These are phyloP conservation scores for Eimeria praecox DNA, from an alignment of 169 alveolate genomes.

Conservation along the genomic window DNA sequence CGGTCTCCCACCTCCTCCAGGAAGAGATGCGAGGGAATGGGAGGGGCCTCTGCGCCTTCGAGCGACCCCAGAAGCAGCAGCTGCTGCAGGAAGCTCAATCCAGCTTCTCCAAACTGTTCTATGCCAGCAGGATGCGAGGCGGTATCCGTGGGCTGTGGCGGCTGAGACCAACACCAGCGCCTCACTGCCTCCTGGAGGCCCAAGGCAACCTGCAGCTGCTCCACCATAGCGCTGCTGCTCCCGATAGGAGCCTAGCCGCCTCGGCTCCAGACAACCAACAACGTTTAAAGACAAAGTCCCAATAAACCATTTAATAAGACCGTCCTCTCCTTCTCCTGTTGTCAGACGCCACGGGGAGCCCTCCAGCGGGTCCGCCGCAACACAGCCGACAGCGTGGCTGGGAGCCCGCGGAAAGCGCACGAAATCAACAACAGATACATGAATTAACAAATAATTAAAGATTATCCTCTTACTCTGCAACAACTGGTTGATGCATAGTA, in stretches of 20 bases:
- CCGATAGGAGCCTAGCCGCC: too few species aligned
- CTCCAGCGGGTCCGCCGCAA: background rate
- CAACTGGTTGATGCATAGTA: background rate
- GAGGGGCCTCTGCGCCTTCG: background rate
- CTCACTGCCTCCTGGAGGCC: slow-evolving; percentile 41
- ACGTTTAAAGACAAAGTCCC: background rate
- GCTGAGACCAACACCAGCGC: slow-evolving; percentile 43
- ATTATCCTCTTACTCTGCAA: background rate
- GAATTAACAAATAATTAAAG: background rate
- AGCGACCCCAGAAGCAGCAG: slow-evolving; percentile 33
- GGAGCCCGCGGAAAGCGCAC: background rate
- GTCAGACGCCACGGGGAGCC: background rate
- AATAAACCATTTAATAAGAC: background rate
- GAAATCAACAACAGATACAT: background rate
- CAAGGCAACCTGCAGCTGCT: slow-evolving; percentile 56
- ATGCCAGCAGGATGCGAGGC: background rate
- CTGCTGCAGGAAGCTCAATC: slow-evolving; percentile 4
- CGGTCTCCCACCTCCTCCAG: slow-evolving; percentile 18
- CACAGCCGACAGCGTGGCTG: background rate
- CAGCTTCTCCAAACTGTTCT: background rate
- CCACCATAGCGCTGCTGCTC: slow-evolving; percentile 36
- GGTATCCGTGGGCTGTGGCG: background rate
- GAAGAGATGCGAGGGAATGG: slow-evolving; percentile 16
- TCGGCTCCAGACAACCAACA: background rate
- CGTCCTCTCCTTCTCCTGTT: background rate